Evolutionary conservation across 345 rosid species (phyloP).

Genomic region (Litchi chinensis): DNA sequence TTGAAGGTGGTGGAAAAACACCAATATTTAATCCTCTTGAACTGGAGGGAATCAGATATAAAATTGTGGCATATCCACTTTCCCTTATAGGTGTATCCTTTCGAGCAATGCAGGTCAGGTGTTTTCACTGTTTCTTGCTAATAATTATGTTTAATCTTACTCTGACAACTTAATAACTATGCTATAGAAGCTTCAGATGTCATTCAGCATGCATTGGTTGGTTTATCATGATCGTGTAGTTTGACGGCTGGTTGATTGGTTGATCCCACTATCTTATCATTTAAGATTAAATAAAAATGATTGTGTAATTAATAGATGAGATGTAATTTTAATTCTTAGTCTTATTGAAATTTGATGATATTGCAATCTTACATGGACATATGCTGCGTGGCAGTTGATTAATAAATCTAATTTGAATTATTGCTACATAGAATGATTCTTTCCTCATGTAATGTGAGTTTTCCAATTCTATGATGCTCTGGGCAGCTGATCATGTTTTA

Average conservation of each 20-base stretch:
- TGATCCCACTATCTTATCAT: not conserved
- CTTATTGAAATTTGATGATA: not conserved
- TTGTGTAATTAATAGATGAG: not conserved
- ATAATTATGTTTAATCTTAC: not conserved
- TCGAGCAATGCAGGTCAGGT: conserved; percentile 85
- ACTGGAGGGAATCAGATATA: conserved; percentile 81
- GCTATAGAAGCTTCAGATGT: not conserved
- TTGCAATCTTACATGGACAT: not conserved
- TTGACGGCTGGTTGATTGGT: not conserved
- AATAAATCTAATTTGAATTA: not conserved
- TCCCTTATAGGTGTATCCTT: conserved; percentile 88
- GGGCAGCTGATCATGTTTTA: not conserved
- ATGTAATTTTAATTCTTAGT: not conserved
- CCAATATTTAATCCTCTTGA: conserved; percentile 76
- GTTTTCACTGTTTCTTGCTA: conserved; percentile 3
- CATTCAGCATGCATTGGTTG: not conserved
- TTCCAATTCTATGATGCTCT: not conserved
- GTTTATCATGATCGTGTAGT: not conserved
- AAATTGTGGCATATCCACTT: conserved; percentile 80
- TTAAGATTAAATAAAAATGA: not conserved
- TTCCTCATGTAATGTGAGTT: not conserved
- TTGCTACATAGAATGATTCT: not conserved
- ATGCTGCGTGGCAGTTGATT: not conserved
- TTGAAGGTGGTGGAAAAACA: conserved; percentile 89
- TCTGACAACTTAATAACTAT: not conserved